Evolutionary conservation across 306 rosid genomes (phyloP), one percentile per base, ranked within the genome.

Genomic region (Quercus rubra): DNA sequence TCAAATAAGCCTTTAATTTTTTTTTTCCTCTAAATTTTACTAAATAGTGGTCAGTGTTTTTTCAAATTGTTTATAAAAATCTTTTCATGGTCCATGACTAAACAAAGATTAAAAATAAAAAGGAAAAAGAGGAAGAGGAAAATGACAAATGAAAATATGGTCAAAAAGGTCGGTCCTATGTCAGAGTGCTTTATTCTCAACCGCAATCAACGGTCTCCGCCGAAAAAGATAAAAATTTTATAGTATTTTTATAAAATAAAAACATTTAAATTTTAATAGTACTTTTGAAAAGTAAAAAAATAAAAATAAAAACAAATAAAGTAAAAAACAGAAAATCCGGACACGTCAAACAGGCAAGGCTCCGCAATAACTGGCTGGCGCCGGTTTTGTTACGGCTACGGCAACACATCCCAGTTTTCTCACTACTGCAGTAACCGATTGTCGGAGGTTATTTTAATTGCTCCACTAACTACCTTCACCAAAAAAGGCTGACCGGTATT

Each of bases 161-260:
- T 92, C 95, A 90, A 86, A 85, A 91, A 68, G 87, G n/a, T 15
- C 0, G 78, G 84, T 77, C 55, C 80, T 49, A 27, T 83, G 93
- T 88, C 86, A 87, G 88, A 83, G 38, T 11, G 90, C 97, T 89
- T 92, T 89, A 90, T 91, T 93, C 94, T 83, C 90, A 93, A 93
- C 98, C 99, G 99, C 97, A 95, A 93, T 91, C 96, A 95, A 93
- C 96, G 97, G 99, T 86, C 85, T 88, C 79, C 85, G 87, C 94
- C 90, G 88, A 82, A 89, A 83, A 79, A 73, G 63, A 77, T 63
- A 54, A 71, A 18, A 20, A 15, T 30, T 31, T 3, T 0, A 3
- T 30, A 56, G 25, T 10, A 21, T 41, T 59, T 71, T 84, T 79
- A 3, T 4, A 5, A 78, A 81, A 82, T 76, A 46, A 74, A 49